Evolutionary conservation across 768 basidiomycete species (phyloP), one percentile per base, ranked within the genome.

Genomic region (Naganishia onofrii): DNA sequence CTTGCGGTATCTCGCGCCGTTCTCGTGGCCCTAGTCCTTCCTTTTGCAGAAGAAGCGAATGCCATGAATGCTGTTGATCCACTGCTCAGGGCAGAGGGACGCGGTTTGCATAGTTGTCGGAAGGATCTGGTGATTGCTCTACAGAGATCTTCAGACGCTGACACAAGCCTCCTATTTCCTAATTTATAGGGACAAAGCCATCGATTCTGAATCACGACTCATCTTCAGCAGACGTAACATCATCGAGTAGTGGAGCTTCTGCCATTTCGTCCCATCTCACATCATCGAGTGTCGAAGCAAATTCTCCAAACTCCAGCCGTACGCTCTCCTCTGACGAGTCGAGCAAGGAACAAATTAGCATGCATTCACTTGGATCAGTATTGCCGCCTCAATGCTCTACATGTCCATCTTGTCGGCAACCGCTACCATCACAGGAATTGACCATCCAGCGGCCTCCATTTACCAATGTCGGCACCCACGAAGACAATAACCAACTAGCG

Each of bases 331-430:
- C 17, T 3, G 17, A 4, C 60, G 38, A 34, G 42, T 38, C 10
- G 17, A 38, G 34, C 34, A 38, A 31, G 42, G 29, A 29, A 19
- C 55, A 56, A 32, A 56, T 28, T 13, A 32, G 19, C 6, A 32
- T 56, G 32, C 29, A 28, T 56, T 28, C 19, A 7, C 28, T 56
- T 7, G 32, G 32, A 2, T 56, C 55, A 3, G 55, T 15, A 21
- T 19, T 19, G 32, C 29, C 19, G 19, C 15, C 12, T 21, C 55
- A 28, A 58, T 58, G 34, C 42, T 46, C 60, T 23, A 63, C 60
- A 12, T 63, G 60, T 21, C 60, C 60, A 28, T 46, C 60, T 15
- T 63, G 60, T 28, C 60, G 28, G 21, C 60, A 63, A 58, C 32
- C 57, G 21, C 3, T 58, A n/a, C 34, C 57, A 12, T 58, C 57